These are phyloP conservation scores for Iodosphaeria phyllophila DNA, from an alignment of 2,329 filamentous ascomycete genomes.

Conservation along the genomic window DNA sequence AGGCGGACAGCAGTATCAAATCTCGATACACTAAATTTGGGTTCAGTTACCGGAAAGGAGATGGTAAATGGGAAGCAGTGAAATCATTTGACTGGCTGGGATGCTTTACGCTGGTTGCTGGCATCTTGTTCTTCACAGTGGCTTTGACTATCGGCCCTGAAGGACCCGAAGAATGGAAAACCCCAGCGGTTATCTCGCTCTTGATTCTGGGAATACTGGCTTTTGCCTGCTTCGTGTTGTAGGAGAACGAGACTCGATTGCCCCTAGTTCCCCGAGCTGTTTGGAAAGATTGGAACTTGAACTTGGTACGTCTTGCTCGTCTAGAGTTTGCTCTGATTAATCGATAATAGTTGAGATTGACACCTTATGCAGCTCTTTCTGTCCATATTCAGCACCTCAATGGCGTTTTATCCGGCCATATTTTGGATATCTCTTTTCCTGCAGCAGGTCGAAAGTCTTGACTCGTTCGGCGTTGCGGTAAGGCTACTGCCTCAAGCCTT, in stretches of 20 bases:
- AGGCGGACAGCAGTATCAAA: too few relatives aligned
- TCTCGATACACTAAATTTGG: too few relatives aligned
- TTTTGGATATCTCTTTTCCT: slow-evolving; percentile 17
- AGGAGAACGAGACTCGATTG: slow-evolving; percentile 12
- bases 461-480: slow-evolving; percentile 13
- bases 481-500: slow-evolving; percentile 15
- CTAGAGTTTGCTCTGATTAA: too few relatives aligned
- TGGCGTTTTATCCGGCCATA: slow-evolving; percentile 14
- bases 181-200: slow-evolving; percentile 14
- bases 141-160: slow-evolving; percentile 14
- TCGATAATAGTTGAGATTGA: slow-evolving; percentile 4
- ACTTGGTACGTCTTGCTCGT: slow-evolving; percentile 8
- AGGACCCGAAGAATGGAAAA: slow-evolving; percentile 14
- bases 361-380: slow-evolving; percentile 8
- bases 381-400: slow-evolving; percentile 11
- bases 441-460: slow-evolving; percentile 12
- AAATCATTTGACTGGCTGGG: slow-evolving; percentile 14
- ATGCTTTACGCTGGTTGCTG: slow-evolving; percentile 10
- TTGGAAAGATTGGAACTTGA: slow-evolving; percentile 11
- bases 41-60: too few relatives aligned
- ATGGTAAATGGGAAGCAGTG: slow-evolving; percentile 5
- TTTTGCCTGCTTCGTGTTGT: slow-evolving; percentile 13
- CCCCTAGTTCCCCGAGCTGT: slow-evolving; percentile 15
- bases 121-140: slow-evolving; percentile 12
- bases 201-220: slow-evolving; percentile 12